Conservation (phyloP, 169 alveolate species). For the Plasmodium gonderi region DNA sequence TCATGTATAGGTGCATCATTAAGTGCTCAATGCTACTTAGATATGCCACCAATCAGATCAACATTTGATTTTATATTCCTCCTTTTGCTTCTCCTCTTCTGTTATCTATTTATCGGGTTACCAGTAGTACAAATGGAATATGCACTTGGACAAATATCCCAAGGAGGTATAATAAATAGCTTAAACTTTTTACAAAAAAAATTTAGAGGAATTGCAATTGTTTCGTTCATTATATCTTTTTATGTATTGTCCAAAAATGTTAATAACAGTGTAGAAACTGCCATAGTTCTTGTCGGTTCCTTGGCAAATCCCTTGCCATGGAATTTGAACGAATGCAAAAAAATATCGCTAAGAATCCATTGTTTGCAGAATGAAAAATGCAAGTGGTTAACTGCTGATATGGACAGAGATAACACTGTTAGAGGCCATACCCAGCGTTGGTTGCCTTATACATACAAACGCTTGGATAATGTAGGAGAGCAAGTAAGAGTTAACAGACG, state of each 20-base stretch:
- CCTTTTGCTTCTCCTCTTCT: neutral
- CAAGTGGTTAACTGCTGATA: conserved; percentile 11
- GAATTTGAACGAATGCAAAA: conserved; percentile 33
- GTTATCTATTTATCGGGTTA: conserved; percentile 50
- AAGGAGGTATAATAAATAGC: conserved; percentile 40
- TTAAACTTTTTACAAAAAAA: conserved; percentile 53
- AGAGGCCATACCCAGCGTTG: neutral
- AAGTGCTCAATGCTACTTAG: conserved; percentile 41
- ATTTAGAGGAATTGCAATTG: conserved; percentile 31
- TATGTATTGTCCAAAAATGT: conserved; percentile 26
- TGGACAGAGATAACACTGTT: neutral
- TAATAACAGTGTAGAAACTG: conserved; percentile 6
- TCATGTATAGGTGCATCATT: conserved; percentile 70
- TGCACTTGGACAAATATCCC: conserved; percentile 72
- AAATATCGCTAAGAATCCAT: neutral
- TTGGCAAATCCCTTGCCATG: conserved; percentile 34
- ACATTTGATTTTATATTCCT: conserved; percentile 1
- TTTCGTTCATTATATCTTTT: conserved; percentile 21
- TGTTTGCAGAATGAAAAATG: conserved; percentile 29
- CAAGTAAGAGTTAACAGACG: neutral
- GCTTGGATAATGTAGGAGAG: neutral
- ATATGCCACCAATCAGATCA: conserved; percentile 42
- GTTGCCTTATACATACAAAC: neutral
- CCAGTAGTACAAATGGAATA: conserved; percentile 62
- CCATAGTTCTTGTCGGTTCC: neutral